Evolutionary conservation across 2,329 filamentous ascomycete genomes (phyloP).

Genomic region (Bipolaris oryzae): DNA sequence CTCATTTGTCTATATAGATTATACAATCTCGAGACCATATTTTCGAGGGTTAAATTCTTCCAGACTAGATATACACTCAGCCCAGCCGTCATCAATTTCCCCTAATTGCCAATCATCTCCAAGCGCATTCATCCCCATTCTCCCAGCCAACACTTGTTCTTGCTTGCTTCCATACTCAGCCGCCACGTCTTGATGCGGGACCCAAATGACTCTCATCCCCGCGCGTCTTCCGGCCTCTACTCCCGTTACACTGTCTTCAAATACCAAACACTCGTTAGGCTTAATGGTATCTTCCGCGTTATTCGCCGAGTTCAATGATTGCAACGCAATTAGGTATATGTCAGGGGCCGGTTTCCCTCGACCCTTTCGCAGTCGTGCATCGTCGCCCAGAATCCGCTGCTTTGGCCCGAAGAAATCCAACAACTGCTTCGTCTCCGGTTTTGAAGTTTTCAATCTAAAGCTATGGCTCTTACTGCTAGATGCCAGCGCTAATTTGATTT

Average conservation of each 20-base stretch:
- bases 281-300: slow-evolving; percentile 12
- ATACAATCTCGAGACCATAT: slow-evolving; percentile 12
- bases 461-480: background rate
- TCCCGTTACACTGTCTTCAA: slow-evolving; percentile 43
- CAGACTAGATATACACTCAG: slow-evolving; percentile 18
- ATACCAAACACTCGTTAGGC: slow-evolving; percentile 43
- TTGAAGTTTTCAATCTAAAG: slow-evolving; percentile 5
- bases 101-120: slow-evolving; percentile 3
- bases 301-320: too few relatives aligned
- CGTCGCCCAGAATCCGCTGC: too few relatives aligned
- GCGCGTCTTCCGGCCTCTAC: slow-evolving; percentile 43
- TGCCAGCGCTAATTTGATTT: slow-evolving; percentile 7
- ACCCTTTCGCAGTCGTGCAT: too few relatives aligned
- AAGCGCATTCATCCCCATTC: slow-evolving; percentile 6
- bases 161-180: slow-evolving; percentile 15
- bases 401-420: too few relatives aligned
- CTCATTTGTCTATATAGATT: background rate
- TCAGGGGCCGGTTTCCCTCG: too few relatives aligned
- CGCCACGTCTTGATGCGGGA: slow-evolving; percentile 39
- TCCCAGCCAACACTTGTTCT: slow-evolving; percentile 24
- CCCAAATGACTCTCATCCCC: slow-evolving; percentile 46
- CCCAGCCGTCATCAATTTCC: slow-evolving; percentile 17
- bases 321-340: too few relatives aligned
- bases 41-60: slow-evolving; percentile 15
- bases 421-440: background rate